phyloP scores from a whole-genome alignment of 78 protist genomes.

The Guillardia theta region DNA sequence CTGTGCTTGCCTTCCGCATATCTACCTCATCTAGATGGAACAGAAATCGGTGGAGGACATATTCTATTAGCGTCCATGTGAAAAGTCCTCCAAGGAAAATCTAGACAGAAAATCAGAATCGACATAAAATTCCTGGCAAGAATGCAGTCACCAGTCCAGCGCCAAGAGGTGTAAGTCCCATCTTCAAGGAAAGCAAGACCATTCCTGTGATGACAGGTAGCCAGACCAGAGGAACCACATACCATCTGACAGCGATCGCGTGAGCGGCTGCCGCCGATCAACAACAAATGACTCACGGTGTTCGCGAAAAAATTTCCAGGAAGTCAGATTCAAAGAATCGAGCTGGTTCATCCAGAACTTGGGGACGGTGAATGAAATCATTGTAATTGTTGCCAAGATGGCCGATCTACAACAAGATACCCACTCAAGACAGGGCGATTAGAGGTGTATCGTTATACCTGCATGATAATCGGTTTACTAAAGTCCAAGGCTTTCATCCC shows the following conservation, averaged over 20 bases:
- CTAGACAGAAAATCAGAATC: too few relatives aligned
- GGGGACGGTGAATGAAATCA: slow-evolving; percentile 11
- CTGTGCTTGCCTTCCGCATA: too few relatives aligned
- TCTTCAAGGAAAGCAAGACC: too few relatives aligned
- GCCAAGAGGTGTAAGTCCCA: too few relatives aligned
- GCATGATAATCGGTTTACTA: not conserved
- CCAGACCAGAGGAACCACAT: too few relatives aligned
- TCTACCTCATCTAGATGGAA: not conserved
- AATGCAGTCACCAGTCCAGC: too few relatives aligned
- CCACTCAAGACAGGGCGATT: not conserved
- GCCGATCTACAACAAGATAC: not conserved
- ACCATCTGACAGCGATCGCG: too few relatives aligned
- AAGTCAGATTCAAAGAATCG: not conserved
- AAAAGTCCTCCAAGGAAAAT: not conserved
- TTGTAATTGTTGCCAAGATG: not conserved
- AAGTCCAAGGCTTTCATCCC: too few relatives aligned
- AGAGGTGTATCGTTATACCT: not conserved
- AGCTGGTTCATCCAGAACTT: slow-evolving; percentile 22
- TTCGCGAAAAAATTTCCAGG: not conserved
- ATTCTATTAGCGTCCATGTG: slow-evolving; percentile 69
- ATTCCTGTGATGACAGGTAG: not conserved
- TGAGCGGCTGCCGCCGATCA: too few relatives aligned
- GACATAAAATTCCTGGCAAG: too few relatives aligned
- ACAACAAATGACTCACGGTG: not conserved
- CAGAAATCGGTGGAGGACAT: slow-evolving; percentile 69